phyloP scores from a whole-genome alignment of 2,329 filamentous ascomycete species.

The Epichloe gansuensis region DNA sequence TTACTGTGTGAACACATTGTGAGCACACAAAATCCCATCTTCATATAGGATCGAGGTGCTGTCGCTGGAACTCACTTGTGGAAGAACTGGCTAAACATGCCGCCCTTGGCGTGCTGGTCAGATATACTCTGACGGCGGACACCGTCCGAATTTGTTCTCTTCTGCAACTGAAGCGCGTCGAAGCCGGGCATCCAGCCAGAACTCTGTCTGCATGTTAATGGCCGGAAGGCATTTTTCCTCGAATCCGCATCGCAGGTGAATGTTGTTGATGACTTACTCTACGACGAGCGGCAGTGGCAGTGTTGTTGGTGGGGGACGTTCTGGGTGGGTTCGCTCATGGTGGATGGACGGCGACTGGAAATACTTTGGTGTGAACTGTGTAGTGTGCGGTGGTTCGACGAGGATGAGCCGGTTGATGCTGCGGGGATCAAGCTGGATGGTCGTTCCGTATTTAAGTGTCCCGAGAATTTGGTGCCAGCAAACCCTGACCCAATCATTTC shows the following conservation, averaged over 20 bases:
- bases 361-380: not conserved
- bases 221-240: no score
- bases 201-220: constrained; percentile 19
- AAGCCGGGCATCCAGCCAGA: constrained; percentile 36
- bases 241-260: no score
- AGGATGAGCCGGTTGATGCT: no score
- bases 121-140: constrained; percentile 43
- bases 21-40: not conserved
- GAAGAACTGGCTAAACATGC: constrained; percentile 44
- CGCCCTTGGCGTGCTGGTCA: constrained; percentile 37
- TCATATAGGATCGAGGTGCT: not conserved
- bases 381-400: no score
- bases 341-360: constrained; percentile 1
- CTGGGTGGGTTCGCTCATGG: constrained; percentile 19
- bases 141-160: constrained; percentile 32
- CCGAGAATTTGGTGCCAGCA: no score
- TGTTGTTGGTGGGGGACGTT: constrained; percentile 7
- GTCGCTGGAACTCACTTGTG: constrained; percentile 33
- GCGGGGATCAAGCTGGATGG: no score
- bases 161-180: constrained; percentile 38
- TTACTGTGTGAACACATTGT: constrained; percentile 13
- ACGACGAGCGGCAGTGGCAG: constrained; percentile 14
- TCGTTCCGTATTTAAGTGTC: no score
- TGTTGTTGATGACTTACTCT: constrained; percentile 11
- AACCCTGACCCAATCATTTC: no score